Evolutionary conservation across 2,329 filamentous ascomycete species (phyloP), one percentile per base, ranked within the genome.

Genomic region (Stachybotrys echinatus): DNA sequence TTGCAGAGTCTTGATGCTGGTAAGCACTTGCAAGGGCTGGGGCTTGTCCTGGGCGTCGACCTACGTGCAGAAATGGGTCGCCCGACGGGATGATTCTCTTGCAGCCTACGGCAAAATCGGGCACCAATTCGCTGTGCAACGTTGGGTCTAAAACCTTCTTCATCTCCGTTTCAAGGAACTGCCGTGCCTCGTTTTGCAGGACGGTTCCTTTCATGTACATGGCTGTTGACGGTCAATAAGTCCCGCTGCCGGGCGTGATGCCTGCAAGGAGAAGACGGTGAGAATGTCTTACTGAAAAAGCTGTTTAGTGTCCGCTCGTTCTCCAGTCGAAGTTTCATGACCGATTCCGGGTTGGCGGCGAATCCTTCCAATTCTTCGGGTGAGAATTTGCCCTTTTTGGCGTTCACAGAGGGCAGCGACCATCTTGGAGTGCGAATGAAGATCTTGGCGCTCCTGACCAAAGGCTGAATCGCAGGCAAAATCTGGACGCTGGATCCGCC

Each of bases 381-480:
- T 5, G 63, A 63, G 58, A 72, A 76, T 46, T 69, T 50, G 18
- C 47, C 47, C 6, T 12, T 23, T 42, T 49, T 12, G 7, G 20
- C 19, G 12, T 20, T 5, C 10, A 45, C 27, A n/a, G 64, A 59
- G 2, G 75, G 74, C 3, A 73, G 71, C 2, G 79, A 70, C 75
- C 75, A 80, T 0, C 74, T 73, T 1, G 73, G 72, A 14, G 74
- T 71, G 7, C 76, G 70, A 46, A 80, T 74, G 52, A 78, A 79
- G 12, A 73, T 75, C 3, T 68, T 74, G 6, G 76, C 65, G 38
- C 74, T 70, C 7, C 67, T 60, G 44, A 71, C 72, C 27, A 66
- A 58, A 3, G 56, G 54, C 10, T 57, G 55, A n/a, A 81, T 72
- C 23, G 72, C 69, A 1, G 74, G 74, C 5, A 76, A 67, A 3